These are phyloP conservation scores for Eucalyptus caleyi DNA, from an alignment of 345 rosid genomes.

Conservation along the genomic window DNA sequence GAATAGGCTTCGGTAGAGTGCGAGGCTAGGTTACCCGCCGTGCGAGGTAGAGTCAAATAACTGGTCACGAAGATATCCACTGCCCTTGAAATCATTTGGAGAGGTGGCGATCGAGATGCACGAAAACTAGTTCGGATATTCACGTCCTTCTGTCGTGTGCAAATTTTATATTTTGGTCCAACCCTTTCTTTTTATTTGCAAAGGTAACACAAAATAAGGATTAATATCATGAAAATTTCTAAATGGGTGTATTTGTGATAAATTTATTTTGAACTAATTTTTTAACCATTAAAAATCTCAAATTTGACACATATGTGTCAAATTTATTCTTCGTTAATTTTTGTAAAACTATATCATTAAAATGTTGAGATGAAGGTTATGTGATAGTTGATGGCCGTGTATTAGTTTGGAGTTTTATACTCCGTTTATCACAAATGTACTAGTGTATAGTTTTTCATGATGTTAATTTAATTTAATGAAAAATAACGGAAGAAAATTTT, in stretches of 20 bases:
- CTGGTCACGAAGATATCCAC: background rate
- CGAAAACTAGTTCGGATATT: background rate
- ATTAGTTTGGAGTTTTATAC: too few species aligned
- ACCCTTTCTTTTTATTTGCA: background rate
- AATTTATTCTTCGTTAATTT: too few species aligned
- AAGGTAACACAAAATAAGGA: background rate
- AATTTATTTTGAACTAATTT: too few species aligned
- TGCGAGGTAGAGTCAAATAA: background rate
- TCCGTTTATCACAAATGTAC: too few species aligned
- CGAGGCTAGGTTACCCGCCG: background rate
- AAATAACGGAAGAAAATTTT: accelerated
- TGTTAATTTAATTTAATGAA: too few species aligned
- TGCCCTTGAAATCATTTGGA: background rate
- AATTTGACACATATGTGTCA: too few species aligned
- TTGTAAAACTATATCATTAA: too few species aligned
- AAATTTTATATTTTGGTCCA: background rate
- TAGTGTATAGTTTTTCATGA: too few species aligned
- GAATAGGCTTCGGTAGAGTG: background rate
- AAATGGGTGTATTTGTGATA: accelerated
- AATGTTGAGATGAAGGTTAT: too few species aligned
- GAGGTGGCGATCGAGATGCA: background rate
- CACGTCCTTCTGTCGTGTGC: background rate
- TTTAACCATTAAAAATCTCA: accelerated
- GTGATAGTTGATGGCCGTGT: too few species aligned
- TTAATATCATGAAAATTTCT: too few species aligned